These are phyloP conservation scores for Pyrus bretschneideri DNA, from an alignment of 306 rosid species.

Conservation along the genomic window DNA sequence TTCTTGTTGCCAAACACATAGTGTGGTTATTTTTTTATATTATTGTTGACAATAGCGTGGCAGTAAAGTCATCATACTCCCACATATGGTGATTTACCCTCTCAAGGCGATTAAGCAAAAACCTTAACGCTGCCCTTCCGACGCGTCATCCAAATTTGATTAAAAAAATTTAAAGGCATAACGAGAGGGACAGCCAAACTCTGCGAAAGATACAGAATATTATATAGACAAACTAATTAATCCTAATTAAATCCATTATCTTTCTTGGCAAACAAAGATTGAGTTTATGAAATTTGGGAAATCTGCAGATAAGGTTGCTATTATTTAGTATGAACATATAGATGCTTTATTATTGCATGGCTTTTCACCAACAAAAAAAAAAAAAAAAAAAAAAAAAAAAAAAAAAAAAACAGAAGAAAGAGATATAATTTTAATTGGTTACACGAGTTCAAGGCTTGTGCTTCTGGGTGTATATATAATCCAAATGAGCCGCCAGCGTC, in stretches of 20 bases:
- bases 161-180: background rate
- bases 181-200: background rate
- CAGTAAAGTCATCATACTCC: too few relatives aligned
- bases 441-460: conserved; percentile 28
- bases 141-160: too few relatives aligned
- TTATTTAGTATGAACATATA: too few relatives aligned
- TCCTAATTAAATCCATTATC: background rate
- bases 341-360: background rate
- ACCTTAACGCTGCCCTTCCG: background rate
- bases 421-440: background rate
- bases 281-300: background rate
- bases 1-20: background rate
- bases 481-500: conserved; percentile 56
- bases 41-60: too few relatives aligned
- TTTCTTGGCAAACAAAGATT: background rate
- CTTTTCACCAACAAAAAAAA: background rate
- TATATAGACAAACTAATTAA: background rate
- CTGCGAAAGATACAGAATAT: background rate
- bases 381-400: background rate
- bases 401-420: background rate
- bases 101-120: background rate
- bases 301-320: background rate
- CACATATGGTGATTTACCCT: background rate
- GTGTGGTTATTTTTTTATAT: background rate
- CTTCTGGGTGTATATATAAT: conserved; percentile 70